phyloP scores from a whole-genome alignment of 371 early-diverging fungal species.

The Cladochytrium tenue region DNA sequence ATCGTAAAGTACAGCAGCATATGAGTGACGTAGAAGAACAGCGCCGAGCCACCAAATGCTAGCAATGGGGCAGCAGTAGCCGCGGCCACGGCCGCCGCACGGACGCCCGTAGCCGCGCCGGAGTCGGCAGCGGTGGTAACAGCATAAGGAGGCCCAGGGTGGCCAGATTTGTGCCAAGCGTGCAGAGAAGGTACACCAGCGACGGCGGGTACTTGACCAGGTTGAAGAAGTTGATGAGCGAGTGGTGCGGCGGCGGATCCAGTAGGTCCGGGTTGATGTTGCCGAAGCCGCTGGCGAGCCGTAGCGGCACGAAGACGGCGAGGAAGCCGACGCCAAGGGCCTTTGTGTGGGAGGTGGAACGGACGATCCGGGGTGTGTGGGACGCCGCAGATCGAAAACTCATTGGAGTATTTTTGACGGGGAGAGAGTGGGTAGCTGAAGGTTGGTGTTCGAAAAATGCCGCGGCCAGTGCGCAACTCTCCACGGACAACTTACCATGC shows the following conservation, averaged over 20 bases:
- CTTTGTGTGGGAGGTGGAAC: conserved; percentile 2
- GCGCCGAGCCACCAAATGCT: conserved; percentile 35
- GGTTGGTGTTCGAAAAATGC: too few species aligned
- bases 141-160: conserved; percentile 23
- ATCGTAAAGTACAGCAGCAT: conserved; percentile 26
- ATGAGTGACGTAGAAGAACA: conserved; percentile 44
- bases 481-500: conserved; percentile 28
- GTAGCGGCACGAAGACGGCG: conserved; percentile 27
- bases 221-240: conserved; percentile 38
- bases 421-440: too few species aligned
- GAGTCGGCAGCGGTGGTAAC: conserved; percentile 20
- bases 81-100: conserved; percentile 4
- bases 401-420: too few species aligned
- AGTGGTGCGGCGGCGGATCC: conserved; percentile 18
- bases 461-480: too few species aligned
- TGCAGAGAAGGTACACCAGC: conserved; percentile 31
- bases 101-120: conserved; percentile 2
- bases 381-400: neutral
- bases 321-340: conserved; percentile 16
- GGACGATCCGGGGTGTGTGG: neutral
- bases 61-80: conserved; percentile 21
- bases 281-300: conserved; percentile 28
- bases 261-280: conserved; percentile 41
- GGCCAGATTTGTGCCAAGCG: conserved; percentile 29
- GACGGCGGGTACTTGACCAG: conserved; percentile 44